phyloP scores from a whole-genome alignment of 1,284 basidiomycete genomes.

The Lignosus rhinocerotis region DNA sequence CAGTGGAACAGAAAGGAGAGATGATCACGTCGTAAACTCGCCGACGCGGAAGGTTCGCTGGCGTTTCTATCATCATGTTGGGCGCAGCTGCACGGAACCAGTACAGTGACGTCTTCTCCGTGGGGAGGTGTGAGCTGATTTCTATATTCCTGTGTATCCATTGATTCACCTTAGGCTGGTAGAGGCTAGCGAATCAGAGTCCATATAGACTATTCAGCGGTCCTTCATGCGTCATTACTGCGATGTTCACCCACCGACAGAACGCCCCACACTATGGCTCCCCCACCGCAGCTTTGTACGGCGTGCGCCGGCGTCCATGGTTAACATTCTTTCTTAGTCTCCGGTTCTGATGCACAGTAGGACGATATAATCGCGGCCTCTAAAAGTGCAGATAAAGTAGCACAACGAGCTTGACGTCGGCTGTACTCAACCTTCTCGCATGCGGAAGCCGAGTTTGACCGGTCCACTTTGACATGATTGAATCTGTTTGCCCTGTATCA shows the following conservation, averaged over 20 bases:
- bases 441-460: background rate
- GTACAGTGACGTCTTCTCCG: background rate
- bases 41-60: background rate
- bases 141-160: too few relatives aligned
- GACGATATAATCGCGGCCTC: background rate
- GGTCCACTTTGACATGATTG: background rate
- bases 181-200: too few relatives aligned
- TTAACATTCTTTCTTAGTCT: background rate
- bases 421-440: background rate
- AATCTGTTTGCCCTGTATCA: background rate
- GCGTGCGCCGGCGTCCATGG: too few relatives aligned
- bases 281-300: background rate
- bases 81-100: background rate
- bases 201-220: too few relatives aligned
- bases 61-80: background rate
- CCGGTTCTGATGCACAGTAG: background rate
- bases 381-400: background rate
- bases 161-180: too few relatives aligned
- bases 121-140: background rate
- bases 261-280: background rate
- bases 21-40: background rate
- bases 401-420: background rate
- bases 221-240: background rate
- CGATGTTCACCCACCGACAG: background rate
- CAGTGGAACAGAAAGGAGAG: background rate